Conservation (phyloP, 805 yeast species). For the Candida taoyuanica region DNA sequence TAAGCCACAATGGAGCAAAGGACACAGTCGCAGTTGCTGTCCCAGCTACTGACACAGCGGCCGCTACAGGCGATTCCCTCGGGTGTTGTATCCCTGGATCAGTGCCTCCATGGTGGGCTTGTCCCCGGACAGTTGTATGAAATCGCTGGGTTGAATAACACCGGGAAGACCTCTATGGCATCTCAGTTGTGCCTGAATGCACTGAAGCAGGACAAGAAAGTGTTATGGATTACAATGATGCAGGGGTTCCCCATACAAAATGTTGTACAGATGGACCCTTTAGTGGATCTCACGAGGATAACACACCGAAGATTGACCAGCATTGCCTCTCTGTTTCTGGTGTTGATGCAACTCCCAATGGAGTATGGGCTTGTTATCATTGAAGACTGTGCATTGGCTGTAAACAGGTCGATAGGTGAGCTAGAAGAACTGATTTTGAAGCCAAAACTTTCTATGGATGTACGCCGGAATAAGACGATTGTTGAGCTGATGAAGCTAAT, state of each 20-base stretch:
- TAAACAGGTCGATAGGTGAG: slow-evolving; percentile 14
- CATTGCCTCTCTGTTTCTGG: slow-evolving; percentile 1
- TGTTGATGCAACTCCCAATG: slow-evolving; percentile 3
- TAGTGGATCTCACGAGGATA: neutral
- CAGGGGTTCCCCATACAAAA: slow-evolving; percentile 5
- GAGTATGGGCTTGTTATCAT: slow-evolving; percentile 18
- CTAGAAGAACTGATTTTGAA: slow-evolving; percentile 6
- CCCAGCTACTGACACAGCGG: slow-evolving; percentile 18
- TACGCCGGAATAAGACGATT: slow-evolving; percentile 11
- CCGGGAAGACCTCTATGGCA: slow-evolving; percentile 17
- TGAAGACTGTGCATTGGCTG: slow-evolving; percentile 21
- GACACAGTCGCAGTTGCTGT: slow-evolving; percentile 18
- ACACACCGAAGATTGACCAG: slow-evolving; percentile 2
- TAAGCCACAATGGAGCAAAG: slow-evolving; percentile 11
- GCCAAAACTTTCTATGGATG: slow-evolving; percentile 5
- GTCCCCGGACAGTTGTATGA: slow-evolving; percentile 25
- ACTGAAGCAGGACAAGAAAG: slow-evolving; percentile 11
- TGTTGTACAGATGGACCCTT: slow-evolving; percentile 1
- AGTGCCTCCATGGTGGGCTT: slow-evolving; percentile 22
- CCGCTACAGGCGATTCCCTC: slow-evolving; percentile 18
- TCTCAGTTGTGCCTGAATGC: slow-evolving; percentile 15
- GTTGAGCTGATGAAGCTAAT: slow-evolving; percentile 17
- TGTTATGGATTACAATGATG: slow-evolving; percentile 24
- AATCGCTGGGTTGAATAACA: slow-evolving; percentile 19
- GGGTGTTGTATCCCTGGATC: slow-evolving; percentile 13